Evolutionary conservation across 2,329 filamentous ascomycete genomes (phyloP).

Genomic region (Chaetomiaceae sp.): DNA sequence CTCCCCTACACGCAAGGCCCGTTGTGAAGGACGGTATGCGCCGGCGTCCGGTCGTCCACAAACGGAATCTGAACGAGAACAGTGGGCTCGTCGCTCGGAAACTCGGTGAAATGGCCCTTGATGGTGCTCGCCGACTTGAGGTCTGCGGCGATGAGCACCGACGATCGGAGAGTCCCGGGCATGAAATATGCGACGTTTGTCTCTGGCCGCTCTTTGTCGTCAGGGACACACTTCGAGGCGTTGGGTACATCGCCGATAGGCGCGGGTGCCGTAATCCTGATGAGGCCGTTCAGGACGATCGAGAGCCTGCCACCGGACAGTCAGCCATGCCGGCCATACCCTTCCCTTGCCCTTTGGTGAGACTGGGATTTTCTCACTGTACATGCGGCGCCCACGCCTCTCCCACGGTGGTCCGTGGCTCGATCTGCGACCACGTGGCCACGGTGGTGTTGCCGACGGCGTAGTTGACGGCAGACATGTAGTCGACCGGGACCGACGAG

Average conservation of each 20-base stretch:
- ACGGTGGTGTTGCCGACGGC: constrained; percentile 28
- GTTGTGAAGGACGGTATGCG: constrained; percentile 30
- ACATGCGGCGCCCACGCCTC: constrained; percentile 34
- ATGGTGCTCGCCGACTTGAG: constrained; percentile 27
- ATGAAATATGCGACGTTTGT: constrained; percentile 29
- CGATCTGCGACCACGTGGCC: constrained; percentile 32
- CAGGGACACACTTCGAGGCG: constrained; percentile 7
- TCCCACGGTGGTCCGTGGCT: constrained; percentile 30
- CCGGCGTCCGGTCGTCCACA: constrained; percentile 24
- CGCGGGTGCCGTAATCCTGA: constrained; percentile 31
- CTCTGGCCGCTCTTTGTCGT: constrained; percentile 9
- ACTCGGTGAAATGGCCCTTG: constrained; percentile 33
- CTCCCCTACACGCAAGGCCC: constrained; percentile 25
- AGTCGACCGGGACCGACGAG: constrained; percentile 23
- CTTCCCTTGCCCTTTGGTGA: too few species aligned
- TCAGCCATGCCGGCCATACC: too few species aligned
- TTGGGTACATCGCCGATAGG: constrained; percentile 7
- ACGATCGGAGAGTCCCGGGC: constrained; percentile 31
- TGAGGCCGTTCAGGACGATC: constrained; percentile 32
- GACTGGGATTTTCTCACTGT: too few species aligned
- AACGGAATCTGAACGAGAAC: constrained; percentile 33
- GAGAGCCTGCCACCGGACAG: constrained; percentile 24
- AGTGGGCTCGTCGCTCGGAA: constrained; percentile 33
- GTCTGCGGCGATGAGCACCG: constrained; percentile 32
- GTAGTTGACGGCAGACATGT: constrained; percentile 32